Evolutionary conservation across 352 stramenopile species (phyloP).

Genomic region (Salisapilia sapeloensis): DNA sequence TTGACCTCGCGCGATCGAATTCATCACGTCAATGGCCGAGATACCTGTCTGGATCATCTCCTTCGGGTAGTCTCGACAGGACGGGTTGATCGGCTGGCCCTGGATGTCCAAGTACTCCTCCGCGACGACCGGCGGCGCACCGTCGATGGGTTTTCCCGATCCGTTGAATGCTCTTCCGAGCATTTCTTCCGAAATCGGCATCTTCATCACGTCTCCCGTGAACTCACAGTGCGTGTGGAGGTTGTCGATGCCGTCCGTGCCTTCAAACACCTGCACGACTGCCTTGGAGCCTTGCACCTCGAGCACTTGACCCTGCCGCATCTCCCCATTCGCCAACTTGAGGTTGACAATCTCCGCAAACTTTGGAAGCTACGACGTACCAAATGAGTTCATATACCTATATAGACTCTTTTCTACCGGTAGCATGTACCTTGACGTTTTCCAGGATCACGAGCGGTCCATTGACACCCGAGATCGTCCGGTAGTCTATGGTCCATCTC

Average conservation of each 20-base stretch:
- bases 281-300: constrained; percentile 96
- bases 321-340: constrained; percentile 91
- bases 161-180: constrained; percentile 94
- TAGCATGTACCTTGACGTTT: constrained; percentile 91
- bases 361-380: constrained; percentile 73
- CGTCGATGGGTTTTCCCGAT: constrained; percentile 97
- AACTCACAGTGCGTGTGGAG: constrained; percentile 97
- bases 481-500: constrained; percentile 58
- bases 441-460: constrained; percentile 98
- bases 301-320: constrained; percentile 86
- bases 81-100: constrained; percentile 98
- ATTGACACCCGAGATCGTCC: constrained; percentile 97
- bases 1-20: constrained; percentile 97
- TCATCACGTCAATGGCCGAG: constrained; percentile 99
- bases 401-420: neutral
- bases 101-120: constrained; percentile 99
- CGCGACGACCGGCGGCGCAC: constrained; percentile 91
- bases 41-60: constrained; percentile 99
- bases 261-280: constrained; percentile 95
- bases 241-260: constrained; percentile 98
- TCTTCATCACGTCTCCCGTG: constrained; percentile 97
- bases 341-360: constrained; percentile 99
- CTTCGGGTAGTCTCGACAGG: constrained; percentile 97
- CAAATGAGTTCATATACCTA: neutral
- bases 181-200: constrained; percentile 99